Conservation (phyloP, 2,329 filamentous ascomycete genomes). For the Pleoardoris graminearum region DNA sequence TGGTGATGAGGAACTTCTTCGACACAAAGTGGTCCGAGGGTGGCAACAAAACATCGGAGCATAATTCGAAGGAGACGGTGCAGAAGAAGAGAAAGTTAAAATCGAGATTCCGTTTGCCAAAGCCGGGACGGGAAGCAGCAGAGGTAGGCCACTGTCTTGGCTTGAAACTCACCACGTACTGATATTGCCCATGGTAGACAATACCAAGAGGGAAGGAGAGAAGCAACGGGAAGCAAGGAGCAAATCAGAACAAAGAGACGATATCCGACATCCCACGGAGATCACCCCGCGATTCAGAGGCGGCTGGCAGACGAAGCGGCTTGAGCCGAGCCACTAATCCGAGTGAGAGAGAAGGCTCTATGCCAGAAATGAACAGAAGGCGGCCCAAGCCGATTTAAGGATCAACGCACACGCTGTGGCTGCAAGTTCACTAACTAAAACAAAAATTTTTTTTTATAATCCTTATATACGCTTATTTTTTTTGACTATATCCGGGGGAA, state of each 20-base stretch:
- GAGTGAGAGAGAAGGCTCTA: not conserved
- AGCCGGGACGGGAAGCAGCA: constrained; percentile 12
- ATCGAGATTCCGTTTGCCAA: constrained; percentile 26
- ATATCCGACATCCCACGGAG: no score
- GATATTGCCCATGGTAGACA: not conserved
- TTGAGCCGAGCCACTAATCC: no score
- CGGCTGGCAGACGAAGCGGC: no score
- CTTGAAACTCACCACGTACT: no score
- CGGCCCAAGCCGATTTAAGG: not conserved
- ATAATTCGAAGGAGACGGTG: constrained; percentile 26
- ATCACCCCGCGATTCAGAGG: no score
- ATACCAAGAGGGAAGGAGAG: constrained; percentile 1
- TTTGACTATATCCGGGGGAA: no score
- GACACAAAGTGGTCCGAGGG: constrained; percentile 18
- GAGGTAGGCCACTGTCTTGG: not conserved
- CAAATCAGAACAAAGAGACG: not conserved
- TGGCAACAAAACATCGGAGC: constrained; percentile 14
- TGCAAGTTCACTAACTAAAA: no score
- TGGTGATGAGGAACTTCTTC: constrained; percentile 37
- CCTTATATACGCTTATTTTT: no score
- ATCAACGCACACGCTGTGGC: no score
- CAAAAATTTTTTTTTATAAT: no score
- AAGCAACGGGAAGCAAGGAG: not conserved
- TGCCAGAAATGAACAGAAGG: not conserved
- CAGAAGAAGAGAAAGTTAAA: constrained; percentile 26